These are phyloP conservation scores for Colletotrichum navitas DNA, from an alignment of 2,329 filamentous ascomycete species.

Conservation along the genomic window DNA sequence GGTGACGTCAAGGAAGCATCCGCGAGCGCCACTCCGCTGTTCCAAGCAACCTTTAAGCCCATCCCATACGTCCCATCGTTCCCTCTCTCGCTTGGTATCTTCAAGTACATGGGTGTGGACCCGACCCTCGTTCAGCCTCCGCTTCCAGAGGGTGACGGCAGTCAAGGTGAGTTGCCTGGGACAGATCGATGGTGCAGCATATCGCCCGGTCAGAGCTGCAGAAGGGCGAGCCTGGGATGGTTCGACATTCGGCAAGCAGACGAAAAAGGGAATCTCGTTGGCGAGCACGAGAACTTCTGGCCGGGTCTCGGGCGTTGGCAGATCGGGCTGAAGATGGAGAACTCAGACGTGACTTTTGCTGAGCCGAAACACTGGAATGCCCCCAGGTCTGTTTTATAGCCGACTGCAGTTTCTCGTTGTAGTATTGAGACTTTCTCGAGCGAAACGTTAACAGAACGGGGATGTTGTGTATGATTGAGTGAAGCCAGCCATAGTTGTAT, in stretches of 20 bases:
- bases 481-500: too few relatives aligned
- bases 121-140: constrained; percentile 62
- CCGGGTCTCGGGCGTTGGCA: constrained; percentile 60
- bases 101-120: constrained; percentile 57
- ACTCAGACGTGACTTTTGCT: constrained; percentile 49
- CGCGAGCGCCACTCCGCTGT: constrained; percentile 56
- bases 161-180: constrained; percentile 58
- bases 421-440: not conserved
- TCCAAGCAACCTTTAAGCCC: constrained; percentile 60
- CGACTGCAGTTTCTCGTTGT: too few relatives aligned
- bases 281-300: constrained; percentile 59
- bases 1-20: constrained; percentile 49
- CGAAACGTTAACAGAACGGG: not conserved
- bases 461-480: too few relatives aligned
- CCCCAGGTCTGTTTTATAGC: constrained; percentile 45
- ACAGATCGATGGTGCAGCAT: constrained; percentile 61
- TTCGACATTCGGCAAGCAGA: constrained; percentile 59
- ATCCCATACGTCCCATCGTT: constrained; percentile 58
- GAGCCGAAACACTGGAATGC: constrained; percentile 44
- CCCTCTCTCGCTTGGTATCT: constrained; percentile 55
- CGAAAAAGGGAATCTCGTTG: constrained; percentile 45
- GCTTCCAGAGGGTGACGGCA: constrained; percentile 56
- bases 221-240: constrained; percentile 57
- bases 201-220: constrained; percentile 48
- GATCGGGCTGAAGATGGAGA: constrained; percentile 55